Evolutionary conservation across 2,329 filamentous ascomycete genomes (phyloP).

Genomic region (Paraphaeosphaeria sporulosa): DNA sequence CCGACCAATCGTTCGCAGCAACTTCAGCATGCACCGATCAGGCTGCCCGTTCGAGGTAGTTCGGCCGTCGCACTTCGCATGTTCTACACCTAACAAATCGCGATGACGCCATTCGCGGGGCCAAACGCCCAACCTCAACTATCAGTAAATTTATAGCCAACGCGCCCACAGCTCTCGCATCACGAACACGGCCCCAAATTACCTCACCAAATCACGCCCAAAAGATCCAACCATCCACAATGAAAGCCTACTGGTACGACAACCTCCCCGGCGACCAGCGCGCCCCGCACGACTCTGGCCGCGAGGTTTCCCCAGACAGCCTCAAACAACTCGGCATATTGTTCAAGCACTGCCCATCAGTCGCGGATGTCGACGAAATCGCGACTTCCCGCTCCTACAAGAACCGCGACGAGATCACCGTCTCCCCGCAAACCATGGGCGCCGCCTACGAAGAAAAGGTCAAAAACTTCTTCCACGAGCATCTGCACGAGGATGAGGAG

Average conservation of each 20-base stretch:
- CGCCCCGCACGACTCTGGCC: constrained; percentile 85
- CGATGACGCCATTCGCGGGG: constrained; percentile 36
- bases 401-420: constrained; percentile 92
- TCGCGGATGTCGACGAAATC: constrained; percentile 75
- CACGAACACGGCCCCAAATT: background rate
- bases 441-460: constrained; percentile 92
- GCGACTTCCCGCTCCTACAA: constrained; percentile 82
- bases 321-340: constrained; percentile 80
- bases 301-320: constrained; percentile 68
- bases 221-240: constrained; percentile 51
- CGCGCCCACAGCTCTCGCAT: constrained; percentile 17
- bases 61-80: background rate
- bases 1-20: background rate
- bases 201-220: constrained; percentile 3
- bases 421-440: constrained; percentile 86
- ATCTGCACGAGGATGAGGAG: constrained; percentile 98
- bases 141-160: constrained; percentile 22
- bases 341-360: constrained; percentile 72
- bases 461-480: constrained; percentile 91
- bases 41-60: background rate
- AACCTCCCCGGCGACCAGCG: constrained; percentile 86
- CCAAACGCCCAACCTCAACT: constrained; percentile 14
- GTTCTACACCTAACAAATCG: constrained; percentile 28
- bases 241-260: constrained; percentile 77
- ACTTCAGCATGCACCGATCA: background rate